Evolutionary conservation across 371 early-diverging fungal genomes (phyloP).

Genomic region (Mucor irregularis): DNA sequence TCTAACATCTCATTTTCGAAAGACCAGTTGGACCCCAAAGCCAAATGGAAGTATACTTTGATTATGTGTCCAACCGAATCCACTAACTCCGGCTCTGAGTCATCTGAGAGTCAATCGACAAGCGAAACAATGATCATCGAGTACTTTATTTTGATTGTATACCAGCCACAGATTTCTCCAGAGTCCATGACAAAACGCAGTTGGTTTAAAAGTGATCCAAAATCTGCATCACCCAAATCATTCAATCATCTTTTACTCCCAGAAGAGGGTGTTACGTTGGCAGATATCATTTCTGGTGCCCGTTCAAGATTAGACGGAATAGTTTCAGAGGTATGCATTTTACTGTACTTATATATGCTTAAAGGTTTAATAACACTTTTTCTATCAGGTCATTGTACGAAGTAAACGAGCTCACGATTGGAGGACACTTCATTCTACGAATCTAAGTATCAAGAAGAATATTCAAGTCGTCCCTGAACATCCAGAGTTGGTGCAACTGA

Average conservation of each 20-base stretch:
- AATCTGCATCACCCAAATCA: too few relatives aligned
- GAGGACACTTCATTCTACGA: conserved; percentile 31
- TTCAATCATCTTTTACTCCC: conserved; percentile 20
- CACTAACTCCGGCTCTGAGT: not conserved
- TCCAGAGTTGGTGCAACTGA: conserved; percentile 20
- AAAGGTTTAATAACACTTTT: too few relatives aligned
- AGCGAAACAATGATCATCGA: conserved; percentile 19
- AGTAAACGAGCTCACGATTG: conserved; percentile 35
- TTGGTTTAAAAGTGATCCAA: conserved; percentile 10
- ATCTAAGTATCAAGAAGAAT: conserved; percentile 5
- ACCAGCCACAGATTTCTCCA: conserved; percentile 25
- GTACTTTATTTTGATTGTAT: conserved; percentile 39
- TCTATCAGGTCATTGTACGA: conserved; percentile 31
- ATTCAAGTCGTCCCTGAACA: conserved; percentile 1
- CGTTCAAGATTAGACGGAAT: conserved; percentile 33
- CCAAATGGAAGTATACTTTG: conserved; percentile 41
- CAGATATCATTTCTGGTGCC: conserved; percentile 33
- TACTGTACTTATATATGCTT: too few relatives aligned
- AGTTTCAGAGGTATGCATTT: conserved; percentile 44
- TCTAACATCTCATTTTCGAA: conserved; percentile 25
- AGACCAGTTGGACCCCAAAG: not conserved
- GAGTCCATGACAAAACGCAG: conserved; percentile 21
- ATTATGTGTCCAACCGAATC: conserved; percentile 27
- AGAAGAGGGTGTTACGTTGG: conserved; percentile 28
- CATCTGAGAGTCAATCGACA: not conserved